Conservation (phyloP, 208 protist species). For the Histomonas meleagridis region DNA sequence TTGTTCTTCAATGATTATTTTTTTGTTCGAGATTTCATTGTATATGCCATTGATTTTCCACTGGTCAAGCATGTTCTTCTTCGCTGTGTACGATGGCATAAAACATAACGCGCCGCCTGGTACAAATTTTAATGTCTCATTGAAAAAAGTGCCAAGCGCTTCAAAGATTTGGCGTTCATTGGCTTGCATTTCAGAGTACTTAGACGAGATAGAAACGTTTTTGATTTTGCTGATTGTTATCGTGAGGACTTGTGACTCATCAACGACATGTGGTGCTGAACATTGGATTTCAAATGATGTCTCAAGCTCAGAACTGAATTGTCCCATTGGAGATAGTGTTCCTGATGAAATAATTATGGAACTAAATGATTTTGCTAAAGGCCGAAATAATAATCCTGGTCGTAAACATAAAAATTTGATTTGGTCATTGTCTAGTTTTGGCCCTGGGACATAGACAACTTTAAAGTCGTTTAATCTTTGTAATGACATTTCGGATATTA, state of each 20-base stretch:
- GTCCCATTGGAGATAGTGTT: not conserved
- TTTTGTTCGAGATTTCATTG: not conserved
- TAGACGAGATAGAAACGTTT: not conserved
- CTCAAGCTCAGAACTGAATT: not conserved
- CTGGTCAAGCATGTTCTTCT: not conserved
- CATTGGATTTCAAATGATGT: not conserved
- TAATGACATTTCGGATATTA: too few relatives aligned
- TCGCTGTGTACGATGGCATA: conserved; percentile 34
- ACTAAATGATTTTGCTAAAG: not conserved
- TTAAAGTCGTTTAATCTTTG: too few relatives aligned
- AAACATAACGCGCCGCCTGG: conserved; percentile 35
- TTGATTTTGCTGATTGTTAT: not conserved
- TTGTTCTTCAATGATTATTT: not conserved
- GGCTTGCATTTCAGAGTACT: not conserved
- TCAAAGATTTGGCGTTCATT: not conserved
- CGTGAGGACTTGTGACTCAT: not conserved
- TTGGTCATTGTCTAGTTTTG: too few relatives aligned
- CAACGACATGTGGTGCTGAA: not conserved
- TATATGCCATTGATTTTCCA: not conserved
- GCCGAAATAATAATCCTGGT: not conserved
- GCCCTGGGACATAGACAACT: too few relatives aligned
- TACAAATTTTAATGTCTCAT: not conserved
- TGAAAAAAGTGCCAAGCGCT: conserved; percentile 5
- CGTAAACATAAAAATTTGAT: not conserved
- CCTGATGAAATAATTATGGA: conserved; percentile 26